phyloP scores from a whole-genome alignment of 2,329 filamentous ascomycete species.

The Colletotrichum eremochloae region DNA sequence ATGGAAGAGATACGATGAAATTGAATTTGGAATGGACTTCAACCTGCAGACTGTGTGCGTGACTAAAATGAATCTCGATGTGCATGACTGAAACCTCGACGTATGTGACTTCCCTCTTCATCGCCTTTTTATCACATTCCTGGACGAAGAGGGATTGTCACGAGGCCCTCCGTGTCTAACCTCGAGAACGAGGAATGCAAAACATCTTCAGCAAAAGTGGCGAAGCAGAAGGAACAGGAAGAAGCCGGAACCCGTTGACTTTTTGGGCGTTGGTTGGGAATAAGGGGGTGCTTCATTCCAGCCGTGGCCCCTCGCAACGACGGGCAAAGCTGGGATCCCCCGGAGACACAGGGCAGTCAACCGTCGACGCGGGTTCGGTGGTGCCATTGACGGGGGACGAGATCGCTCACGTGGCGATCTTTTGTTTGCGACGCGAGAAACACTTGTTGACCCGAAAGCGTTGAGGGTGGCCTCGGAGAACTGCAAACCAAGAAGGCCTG shows the following conservation, averaged over 20 bases:
- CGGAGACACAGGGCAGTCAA: slow-evolving; percentile 1
- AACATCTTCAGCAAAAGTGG: slow-evolving; percentile 33
- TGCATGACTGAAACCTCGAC: background rate
- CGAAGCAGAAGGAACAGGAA: background rate
- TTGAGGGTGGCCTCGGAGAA: too few species aligned
- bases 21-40: slow-evolving; percentile 32
- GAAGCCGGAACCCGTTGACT: background rate
- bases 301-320: slow-evolving; percentile 35
- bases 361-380: background rate
- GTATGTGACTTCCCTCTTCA: background rate
- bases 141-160: background rate
- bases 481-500: too few species aligned
- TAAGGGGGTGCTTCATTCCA: slow-evolving; percentile 27
- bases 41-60: background rate
- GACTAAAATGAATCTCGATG: slow-evolving; percentile 6
- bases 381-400: background rate
- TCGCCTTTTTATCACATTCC: slow-evolving; percentile 20
- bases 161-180: slow-evolving; percentile 5
- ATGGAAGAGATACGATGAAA: slow-evolving; percentile 36
- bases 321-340: slow-evolving; percentile 11
- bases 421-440: background rate
- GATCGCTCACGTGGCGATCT: background rate
- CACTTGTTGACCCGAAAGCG: background rate
- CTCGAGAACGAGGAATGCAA: slow-evolving; percentile 16
- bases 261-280: background rate